phyloP scores from a whole-genome alignment of 352 stramenopile species.

The Globisporangium iwayamae region DNA sequence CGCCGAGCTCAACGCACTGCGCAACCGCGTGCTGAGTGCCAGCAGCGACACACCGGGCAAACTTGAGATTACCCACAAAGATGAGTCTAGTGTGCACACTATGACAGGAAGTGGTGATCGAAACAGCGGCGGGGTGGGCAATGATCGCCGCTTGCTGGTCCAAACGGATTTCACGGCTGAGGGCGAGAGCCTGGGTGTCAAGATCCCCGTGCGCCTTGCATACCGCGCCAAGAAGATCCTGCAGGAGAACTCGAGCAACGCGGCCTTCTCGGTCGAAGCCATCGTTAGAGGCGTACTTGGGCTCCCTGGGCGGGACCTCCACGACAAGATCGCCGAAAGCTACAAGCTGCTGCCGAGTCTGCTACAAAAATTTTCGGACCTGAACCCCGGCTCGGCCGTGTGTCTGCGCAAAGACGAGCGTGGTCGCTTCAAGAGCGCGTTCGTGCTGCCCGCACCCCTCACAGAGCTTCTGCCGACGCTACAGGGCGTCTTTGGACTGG shows the following conservation, averaged over 20 bases:
- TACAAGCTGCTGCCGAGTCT: slow-evolving; percentile 83
- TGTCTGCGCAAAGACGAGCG: slow-evolving; percentile 59
- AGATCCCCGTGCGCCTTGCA: slow-evolving; percentile 20
- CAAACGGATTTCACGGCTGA: slow-evolving; percentile 15
- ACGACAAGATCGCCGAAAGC: slow-evolving; percentile 71
- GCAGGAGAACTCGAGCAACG: slow-evolving; percentile 35
- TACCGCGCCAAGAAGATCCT: slow-evolving; percentile 24
- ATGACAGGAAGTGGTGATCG: too few relatives aligned
- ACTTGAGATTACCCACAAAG: slow-evolving; percentile 47
- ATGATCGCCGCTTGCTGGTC: not conserved
- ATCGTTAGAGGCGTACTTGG: slow-evolving; percentile 69
- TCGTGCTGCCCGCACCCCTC: slow-evolving; percentile 64
- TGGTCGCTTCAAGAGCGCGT: slow-evolving; percentile 66
- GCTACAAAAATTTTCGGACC: slow-evolving; percentile 63
- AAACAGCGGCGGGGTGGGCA: not conserved
- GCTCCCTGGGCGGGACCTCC: slow-evolving; percentile 63
- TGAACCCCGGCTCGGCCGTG: slow-evolving; percentile 64
- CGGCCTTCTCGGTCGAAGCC: slow-evolving; percentile 62
- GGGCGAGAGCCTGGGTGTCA: slow-evolving; percentile 17
- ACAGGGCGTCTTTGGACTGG: slow-evolving; percentile 68
- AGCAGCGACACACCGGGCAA: slow-evolving; percentile 26
- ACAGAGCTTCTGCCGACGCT: slow-evolving; percentile 39
- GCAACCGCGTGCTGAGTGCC: slow-evolving; percentile 58
- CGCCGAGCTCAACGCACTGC: slow-evolving; percentile 76
- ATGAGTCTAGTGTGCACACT: not conserved